These are phyloP conservation scores for Tardiomyces depauwii DNA, from an alignment of 1,139 yeast species.

Conservation along the genomic window DNA sequence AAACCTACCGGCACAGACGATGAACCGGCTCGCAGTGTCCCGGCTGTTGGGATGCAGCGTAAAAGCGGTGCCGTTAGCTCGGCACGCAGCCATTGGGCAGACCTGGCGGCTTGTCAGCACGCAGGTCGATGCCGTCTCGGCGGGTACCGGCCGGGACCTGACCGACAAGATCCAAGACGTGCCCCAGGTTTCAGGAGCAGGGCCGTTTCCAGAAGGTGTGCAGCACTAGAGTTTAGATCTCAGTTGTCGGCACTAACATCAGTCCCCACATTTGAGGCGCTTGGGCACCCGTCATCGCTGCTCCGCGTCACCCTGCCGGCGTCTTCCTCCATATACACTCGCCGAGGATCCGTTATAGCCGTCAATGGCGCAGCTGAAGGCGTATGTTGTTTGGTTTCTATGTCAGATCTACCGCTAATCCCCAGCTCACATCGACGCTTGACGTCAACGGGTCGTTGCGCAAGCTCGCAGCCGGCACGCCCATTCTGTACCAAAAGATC, in stretches of 20 bases:
- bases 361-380: conserved; percentile 31
- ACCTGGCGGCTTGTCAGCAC: not conserved
- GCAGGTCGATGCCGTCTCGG: not conserved
- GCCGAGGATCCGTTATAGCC: conserved; percentile 36
- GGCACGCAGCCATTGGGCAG: not conserved
- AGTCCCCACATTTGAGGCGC: conserved; percentile 33
- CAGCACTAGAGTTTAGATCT: not conserved
- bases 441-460: conserved; percentile 10
- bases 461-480: conserved; percentile 11
- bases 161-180: conserved; percentile 10
- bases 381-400: conserved; percentile 2
- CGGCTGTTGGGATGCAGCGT: not conserved
- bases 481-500: conserved; percentile 17
- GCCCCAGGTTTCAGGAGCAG: conserved; percentile 16
- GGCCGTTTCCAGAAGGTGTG: conserved; percentile 14
- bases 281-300: conserved; percentile 35
- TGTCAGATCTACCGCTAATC: not conserved
- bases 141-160: conserved; percentile 3
- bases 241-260: conserved; percentile 2
- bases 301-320: conserved; percentile 39
- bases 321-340: conserved; percentile 34
- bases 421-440: conserved; percentile 11
- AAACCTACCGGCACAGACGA: not conserved
- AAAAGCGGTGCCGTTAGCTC: not conserved
- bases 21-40: not conserved